These are phyloP conservation scores for Hippophae tibetana DNA, from an alignment of 306 rosid genomes.

Conservation along the genomic window DNA sequence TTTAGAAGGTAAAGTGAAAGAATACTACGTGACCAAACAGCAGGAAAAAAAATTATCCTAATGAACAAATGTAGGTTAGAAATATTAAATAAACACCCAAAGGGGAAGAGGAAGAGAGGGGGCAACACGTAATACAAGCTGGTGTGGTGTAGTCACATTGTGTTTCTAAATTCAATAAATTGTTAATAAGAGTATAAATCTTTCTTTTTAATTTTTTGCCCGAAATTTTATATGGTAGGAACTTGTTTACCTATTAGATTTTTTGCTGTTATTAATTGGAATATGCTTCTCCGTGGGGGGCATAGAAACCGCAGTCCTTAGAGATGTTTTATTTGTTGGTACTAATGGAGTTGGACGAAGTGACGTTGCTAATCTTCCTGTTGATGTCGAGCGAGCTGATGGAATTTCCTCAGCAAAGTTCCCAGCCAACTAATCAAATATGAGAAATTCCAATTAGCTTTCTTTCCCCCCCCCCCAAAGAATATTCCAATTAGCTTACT, in stretches of 20 bases:
- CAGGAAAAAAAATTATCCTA: background rate
- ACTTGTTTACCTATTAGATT: conserved; percentile 42
- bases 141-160: too few relatives aligned
- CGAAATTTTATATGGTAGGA: background rate
- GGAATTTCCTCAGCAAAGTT: conserved; percentile 38
- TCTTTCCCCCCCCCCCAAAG: background rate
- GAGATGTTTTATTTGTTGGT: conserved; percentile 33
- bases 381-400: conserved; percentile 36
- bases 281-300: conserved; percentile 42
- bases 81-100: too few relatives aligned
- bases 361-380: conserved; percentile 39
- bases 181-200: background rate
- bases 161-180: too few relatives aligned
- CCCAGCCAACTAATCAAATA: conserved; percentile 46
- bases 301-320: conserved; percentile 46
- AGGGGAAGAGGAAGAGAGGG: too few relatives aligned
- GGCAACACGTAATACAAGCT: too few relatives aligned
- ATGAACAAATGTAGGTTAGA: background rate
- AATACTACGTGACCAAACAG: background rate
- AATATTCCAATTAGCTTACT: background rate
- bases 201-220: background rate
- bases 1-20: background rate
- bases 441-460: conserved; percentile 18
- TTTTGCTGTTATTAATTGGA: conserved; percentile 31
- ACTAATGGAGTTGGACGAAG: conserved; percentile 36